A percentile compares a stretch with the other conserved stretches of the same genome.
Evolutionary conservation across 352 stramenopile genomes (phyloP).

Genomic region (Phytophthora meadii): DNA sequence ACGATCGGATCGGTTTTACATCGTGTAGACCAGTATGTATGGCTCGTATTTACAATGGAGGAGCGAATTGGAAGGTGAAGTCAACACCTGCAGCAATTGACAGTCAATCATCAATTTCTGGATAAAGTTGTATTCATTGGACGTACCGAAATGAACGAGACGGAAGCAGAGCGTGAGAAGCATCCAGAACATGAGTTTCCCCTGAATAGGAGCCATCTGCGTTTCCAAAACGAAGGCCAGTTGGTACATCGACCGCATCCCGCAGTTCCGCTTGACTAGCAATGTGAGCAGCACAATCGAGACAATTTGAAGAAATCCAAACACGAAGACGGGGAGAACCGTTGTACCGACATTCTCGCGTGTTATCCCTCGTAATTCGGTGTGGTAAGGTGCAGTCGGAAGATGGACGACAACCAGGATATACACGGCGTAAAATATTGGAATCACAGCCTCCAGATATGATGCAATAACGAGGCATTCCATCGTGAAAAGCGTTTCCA

Average conservation of each 20-base stretch:
- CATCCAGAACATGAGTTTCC: conserved; percentile 37
- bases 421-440: conserved; percentile 34
- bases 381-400: conserved; percentile 36
- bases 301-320: conserved; percentile 23
- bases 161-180: conserved; percentile 18
- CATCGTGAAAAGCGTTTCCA: conserved; percentile 32
- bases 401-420: conserved; percentile 23
- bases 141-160: conserved; percentile 30
- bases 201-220: conserved; percentile 23
- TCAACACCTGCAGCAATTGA: conserved; percentile 12
- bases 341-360: conserved; percentile 1
- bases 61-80: conserved; percentile 18
- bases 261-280: conserved; percentile 18
- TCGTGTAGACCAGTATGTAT: conserved; percentile 4
- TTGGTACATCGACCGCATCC: conserved; percentile 21
- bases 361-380: conserved; percentile 25
- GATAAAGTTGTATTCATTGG: no score
- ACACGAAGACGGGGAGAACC: conserved; percentile 24
- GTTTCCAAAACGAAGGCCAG: conserved; percentile 32
- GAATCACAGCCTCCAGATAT: conserved; percentile 46
- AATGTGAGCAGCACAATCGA: conserved; percentile 21
- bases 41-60: neutral
- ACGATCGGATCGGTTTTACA: conserved; percentile 18
- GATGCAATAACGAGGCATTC: conserved; percentile 42
- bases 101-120: no score